phyloP scores from a whole-genome alignment of 768 basidiomycete species.

The Ramaria sp. region DNA sequence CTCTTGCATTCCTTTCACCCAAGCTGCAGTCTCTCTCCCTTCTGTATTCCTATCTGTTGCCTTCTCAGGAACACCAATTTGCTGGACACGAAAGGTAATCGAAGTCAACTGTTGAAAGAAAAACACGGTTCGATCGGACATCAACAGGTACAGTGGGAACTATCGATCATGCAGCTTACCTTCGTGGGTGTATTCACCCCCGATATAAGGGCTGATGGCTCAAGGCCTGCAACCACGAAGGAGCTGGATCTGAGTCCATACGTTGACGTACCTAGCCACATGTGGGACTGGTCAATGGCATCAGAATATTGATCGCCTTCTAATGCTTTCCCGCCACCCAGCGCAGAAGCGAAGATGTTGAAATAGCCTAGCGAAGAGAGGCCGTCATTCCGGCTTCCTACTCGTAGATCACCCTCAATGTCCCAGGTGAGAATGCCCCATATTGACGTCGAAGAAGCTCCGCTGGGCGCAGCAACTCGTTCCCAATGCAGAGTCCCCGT shows the following conservation, averaged over 20 bases:
- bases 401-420: neutral
- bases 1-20: no score
- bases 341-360: neutral
- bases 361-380: neutral
- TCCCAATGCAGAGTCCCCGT: neutral
- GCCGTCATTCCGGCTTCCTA: neutral
- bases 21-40: no score
- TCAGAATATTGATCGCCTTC: neutral
- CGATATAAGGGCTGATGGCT: neutral
- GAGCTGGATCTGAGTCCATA: neutral
- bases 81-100: neutral
- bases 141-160: neutral
- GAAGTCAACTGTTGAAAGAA: neutral
- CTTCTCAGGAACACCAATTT: neutral
- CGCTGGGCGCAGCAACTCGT: neutral
- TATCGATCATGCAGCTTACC: neutral
- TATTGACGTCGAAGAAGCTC: neutral
- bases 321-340: neutral
- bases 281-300: neutral
- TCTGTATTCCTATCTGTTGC: no score
- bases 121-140: neutral
- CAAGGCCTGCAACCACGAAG: conserved; percentile 3
- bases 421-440: conserved; percentile 6
- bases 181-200: neutral
- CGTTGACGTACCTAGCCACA: conserved; percentile 7